phyloP scores from a whole-genome alignment of 2,329 filamentous ascomycete species.

The Bipolaris bicolor region DNA sequence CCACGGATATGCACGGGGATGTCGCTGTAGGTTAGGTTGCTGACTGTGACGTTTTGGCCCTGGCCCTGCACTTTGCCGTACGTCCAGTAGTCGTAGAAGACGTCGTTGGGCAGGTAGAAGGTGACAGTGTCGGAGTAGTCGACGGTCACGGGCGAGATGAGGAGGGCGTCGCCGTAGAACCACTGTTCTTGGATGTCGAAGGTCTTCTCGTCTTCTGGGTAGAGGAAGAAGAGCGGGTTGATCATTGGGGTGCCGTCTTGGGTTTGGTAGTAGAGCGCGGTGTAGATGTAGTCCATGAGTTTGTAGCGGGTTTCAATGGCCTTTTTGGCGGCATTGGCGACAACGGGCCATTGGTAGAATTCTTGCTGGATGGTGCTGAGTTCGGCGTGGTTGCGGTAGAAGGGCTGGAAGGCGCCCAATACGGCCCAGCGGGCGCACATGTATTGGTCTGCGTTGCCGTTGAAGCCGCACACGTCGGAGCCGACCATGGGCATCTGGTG shows the following conservation, averaged over 20 bases:
- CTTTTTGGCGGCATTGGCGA: constrained; percentile 68
- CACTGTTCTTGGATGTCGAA: constrained; percentile 62
- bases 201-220: constrained; percentile 63
- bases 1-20: constrained; percentile 74
- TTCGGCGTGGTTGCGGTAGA: constrained; percentile 76
- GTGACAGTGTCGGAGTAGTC: constrained; percentile 60
- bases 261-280: constrained; percentile 67
- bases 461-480: constrained; percentile 78
- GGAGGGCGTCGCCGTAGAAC: constrained; percentile 64
- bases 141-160: constrained; percentile 63
- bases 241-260: constrained; percentile 68
- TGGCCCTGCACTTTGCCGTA: constrained; percentile 54
- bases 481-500: constrained; percentile 58
- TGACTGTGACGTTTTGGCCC: constrained; percentile 53
- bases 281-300: constrained; percentile 82
- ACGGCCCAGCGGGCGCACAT: constrained; percentile 78
- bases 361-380: constrained; percentile 65
- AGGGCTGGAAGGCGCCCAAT: constrained; percentile 74
- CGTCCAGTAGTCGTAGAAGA: constrained; percentile 68
- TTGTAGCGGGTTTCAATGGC: constrained; percentile 76
- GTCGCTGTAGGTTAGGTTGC: constrained; percentile 55
- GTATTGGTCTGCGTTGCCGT: constrained; percentile 67
- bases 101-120: constrained; percentile 63
- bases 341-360: constrained; percentile 72
- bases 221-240: constrained; percentile 74